These are phyloP conservation scores for Chlamydomonas schloesseri DNA, from an alignment of 139 green algal species.

Conservation along the genomic window DNA sequence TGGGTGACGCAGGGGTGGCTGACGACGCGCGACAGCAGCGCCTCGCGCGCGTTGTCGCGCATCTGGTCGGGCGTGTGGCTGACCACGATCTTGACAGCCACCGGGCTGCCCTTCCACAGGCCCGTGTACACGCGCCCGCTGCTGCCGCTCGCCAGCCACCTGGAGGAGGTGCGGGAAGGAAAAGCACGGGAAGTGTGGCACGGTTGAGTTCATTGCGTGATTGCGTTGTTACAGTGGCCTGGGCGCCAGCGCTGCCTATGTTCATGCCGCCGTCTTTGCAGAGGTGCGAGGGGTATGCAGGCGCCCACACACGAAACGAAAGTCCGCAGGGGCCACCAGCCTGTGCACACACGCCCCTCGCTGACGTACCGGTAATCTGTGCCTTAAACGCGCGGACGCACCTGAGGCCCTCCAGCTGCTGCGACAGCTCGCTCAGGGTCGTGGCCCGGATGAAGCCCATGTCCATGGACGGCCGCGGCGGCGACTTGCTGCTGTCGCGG, in stretches of 20 bases:
- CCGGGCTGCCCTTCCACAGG: slow-evolving; percentile 30
- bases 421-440: background rate
- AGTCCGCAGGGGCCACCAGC: too few relatives aligned
- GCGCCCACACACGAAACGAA: too few relatives aligned
- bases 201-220: too few relatives aligned
- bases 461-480: background rate
- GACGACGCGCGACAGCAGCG: slow-evolving; percentile 14
- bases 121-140: slow-evolving; percentile 30
- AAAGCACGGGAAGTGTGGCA: too few relatives aligned
- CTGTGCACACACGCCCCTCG: slow-evolving; percentile 26
- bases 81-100: slow-evolving; percentile 23
- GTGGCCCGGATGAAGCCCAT: background rate
- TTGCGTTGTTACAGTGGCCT: too few relatives aligned
- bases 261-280: too few relatives aligned
- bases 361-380: background rate
- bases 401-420: slow-evolving; percentile 16
- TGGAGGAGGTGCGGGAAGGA: too few relatives aligned
- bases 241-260: too few relatives aligned
- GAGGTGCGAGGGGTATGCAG: too few relatives aligned
- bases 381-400: too few relatives aligned
- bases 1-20: background rate
- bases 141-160: slow-evolving; percentile 23
- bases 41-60: slow-evolving; percentile 17
- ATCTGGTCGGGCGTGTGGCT: slow-evolving; percentile 16
- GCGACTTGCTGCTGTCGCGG: too few relatives aligned